A percentile compares a stretch with the other conserved stretches of the same genome.
Evolutionary conservation across 1,284 basidiomycete genomes (phyloP).

Genomic region (Ganoderma leucocontextum): DNA sequence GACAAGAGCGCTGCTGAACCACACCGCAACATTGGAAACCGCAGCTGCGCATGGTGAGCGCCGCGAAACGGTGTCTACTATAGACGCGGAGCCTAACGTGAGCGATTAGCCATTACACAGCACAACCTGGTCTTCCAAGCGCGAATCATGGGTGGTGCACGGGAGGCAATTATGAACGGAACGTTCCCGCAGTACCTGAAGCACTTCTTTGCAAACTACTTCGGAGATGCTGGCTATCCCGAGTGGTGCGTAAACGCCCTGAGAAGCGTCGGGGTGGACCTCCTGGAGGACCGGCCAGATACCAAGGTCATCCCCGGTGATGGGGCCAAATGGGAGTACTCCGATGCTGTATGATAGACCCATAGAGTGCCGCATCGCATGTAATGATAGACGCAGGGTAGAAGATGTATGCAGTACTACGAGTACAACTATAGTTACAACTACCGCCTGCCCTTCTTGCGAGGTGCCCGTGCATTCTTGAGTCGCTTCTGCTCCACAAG

Average conservation of each 20-base stretch:
- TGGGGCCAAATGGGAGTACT: constrained; percentile 76
- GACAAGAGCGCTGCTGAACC: constrained; percentile 77
- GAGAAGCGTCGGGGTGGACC: constrained; percentile 77
- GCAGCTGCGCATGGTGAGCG: constrained; percentile 77
- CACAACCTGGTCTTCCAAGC: constrained; percentile 88
- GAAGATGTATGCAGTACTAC: constrained; percentile 1
- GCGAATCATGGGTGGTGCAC: constrained; percentile 79
- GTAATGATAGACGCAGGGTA: constrained; percentile 1
- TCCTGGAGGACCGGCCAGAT: constrained; percentile 60
- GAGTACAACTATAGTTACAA: constrained; percentile 44
- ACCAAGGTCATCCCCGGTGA: constrained; percentile 62
- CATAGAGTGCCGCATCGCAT: constrained; percentile 2
- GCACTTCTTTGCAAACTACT: constrained; percentile 78
- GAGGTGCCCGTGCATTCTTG: constrained; percentile 78
- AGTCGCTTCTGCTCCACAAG: constrained; percentile 65
- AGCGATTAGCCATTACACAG: constrained; percentile 69
- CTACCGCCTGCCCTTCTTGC: constrained; percentile 59
- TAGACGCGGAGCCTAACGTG: background rate
- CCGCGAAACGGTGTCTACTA: constrained; percentile 17
- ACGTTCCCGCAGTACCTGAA: constrained; percentile 80
- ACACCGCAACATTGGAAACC: constrained; percentile 79
- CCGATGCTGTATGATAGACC: constrained; percentile 32
- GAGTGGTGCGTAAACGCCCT: constrained; percentile 86
- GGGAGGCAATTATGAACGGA: constrained; percentile 79
- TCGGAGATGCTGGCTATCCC: constrained; percentile 74